Evolutionary conservation across 768 basidiomycete species (phyloP).

Genomic region (Collybia nuda): DNA sequence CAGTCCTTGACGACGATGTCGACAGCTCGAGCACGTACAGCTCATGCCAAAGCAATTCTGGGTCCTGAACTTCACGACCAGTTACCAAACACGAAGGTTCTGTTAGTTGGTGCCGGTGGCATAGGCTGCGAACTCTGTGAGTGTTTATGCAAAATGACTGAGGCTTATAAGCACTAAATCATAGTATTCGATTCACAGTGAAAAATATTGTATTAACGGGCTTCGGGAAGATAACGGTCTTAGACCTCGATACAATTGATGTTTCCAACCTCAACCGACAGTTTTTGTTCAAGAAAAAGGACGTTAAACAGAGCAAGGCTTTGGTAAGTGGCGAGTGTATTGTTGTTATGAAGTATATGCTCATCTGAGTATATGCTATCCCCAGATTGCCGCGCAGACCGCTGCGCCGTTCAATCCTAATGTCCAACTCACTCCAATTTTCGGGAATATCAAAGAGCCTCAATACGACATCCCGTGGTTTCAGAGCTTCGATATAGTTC

Average conservation of each 20-base stretch:
- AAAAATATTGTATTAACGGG: conserved; percentile 95
- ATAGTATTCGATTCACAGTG: conserved; percentile 47
- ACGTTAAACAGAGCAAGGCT: conserved; percentile 96
- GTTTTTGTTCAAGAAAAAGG: conserved; percentile 95
- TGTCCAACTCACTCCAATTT: conserved; percentile 83
- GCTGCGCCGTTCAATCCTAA: conserved; percentile 86
- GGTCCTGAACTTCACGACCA: conserved; percentile 67
- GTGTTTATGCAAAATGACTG: conserved; percentile 21
- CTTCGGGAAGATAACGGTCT: conserved; percentile 87
- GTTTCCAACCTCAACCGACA: conserved; percentile 96
- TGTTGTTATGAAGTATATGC: background rate
- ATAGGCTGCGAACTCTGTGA: conserved; percentile 95
- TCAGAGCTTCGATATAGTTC: conserved; percentile 83
- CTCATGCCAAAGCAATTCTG: conserved; percentile 76
- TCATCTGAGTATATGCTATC: conserved; percentile 1
- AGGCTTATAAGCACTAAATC: background rate
- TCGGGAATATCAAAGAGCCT: conserved; percentile 93
- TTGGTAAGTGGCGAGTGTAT: conserved; percentile 49
- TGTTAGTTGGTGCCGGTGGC: conserved; percentile 94
- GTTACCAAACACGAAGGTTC: conserved; percentile 64
- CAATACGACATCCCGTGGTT: conserved; percentile 93
- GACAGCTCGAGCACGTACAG: conserved; percentile 46
- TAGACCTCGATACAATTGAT: conserved; percentile 98
- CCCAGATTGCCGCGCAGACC: conserved; percentile 78
- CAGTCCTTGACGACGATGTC: conserved; percentile 32